Conservation (phyloP, 805 yeast genomes). For the Wickerhamomyces chaumierensis region DNA sequence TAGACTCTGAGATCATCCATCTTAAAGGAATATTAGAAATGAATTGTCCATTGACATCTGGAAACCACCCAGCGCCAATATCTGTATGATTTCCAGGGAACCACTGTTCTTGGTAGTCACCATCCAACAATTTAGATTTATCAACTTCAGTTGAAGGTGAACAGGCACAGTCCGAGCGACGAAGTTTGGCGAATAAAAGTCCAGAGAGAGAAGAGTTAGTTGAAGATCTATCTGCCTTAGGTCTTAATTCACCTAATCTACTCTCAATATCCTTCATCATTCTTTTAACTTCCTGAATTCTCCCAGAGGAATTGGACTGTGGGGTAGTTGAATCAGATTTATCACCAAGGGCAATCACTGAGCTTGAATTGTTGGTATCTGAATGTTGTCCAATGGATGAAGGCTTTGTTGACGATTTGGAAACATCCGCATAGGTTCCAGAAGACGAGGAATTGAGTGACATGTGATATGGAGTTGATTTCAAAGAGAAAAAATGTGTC, state of each 20-base stretch:
- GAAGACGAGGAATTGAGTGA: neutral
- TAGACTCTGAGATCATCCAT: slow-evolving; percentile 51
- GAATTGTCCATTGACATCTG: slow-evolving; percentile 31
- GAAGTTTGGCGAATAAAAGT: too few relatives aligned
- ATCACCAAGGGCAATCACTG: too few relatives aligned
- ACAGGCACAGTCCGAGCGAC: neutral
- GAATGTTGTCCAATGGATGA: too few relatives aligned
- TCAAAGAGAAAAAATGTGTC: slow-evolving; percentile 19
- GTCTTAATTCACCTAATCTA: slow-evolving; percentile 1
- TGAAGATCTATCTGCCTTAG: too few relatives aligned
- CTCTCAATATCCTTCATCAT: slow-evolving; percentile 9
- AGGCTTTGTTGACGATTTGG: too few relatives aligned
- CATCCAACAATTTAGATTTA: slow-evolving; percentile 15
- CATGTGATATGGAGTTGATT: slow-evolving; percentile 3
- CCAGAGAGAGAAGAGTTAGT: too few relatives aligned
- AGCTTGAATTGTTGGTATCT: neutral
- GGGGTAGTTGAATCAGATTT: too few relatives aligned
- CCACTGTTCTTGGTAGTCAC: slow-evolving; percentile 44
- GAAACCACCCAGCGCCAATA: slow-evolving; percentile 57
- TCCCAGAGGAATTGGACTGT: too few relatives aligned
- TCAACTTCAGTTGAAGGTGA: slow-evolving; percentile 8
- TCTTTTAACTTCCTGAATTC: slow-evolving; percentile 7
- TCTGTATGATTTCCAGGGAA: slow-evolving; percentile 65
- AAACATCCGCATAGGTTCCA: too few relatives aligned
- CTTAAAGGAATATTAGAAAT: slow-evolving; percentile 41